Evolutionary conservation across 1,139 yeast genomes (phyloP).

Genomic region (Debaryomyces fabryi): DNA sequence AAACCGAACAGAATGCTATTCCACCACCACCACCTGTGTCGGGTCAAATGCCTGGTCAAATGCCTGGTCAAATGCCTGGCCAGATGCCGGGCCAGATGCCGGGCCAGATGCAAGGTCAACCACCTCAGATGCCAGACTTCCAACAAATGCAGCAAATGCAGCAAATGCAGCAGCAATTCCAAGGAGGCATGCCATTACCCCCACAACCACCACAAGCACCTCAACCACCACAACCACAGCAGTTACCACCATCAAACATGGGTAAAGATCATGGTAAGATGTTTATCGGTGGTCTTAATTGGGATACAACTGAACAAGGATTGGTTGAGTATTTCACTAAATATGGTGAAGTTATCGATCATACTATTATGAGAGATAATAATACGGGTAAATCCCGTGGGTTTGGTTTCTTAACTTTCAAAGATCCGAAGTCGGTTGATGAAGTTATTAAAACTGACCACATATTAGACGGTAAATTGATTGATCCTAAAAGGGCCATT

Average conservation of each 20-base stretch:
- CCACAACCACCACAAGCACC: conserved; percentile 13
- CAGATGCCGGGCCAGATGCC: not conserved
- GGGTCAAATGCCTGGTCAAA: not conserved
- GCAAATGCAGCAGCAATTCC: conserved; percentile 12
- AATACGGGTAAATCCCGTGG: conserved; percentile 94
- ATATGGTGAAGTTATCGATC: conserved; percentile 87
- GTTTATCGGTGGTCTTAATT: conserved; percentile 97
- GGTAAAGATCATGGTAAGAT: conserved; percentile 74
- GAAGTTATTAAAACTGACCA: conserved; percentile 88
- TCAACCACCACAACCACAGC: conserved; percentile 20
- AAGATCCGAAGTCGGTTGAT: conserved; percentile 79
- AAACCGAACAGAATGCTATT: conserved; percentile 8
- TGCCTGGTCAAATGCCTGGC: not conserved
- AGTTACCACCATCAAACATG: conserved; percentile 36
- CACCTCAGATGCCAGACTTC: conserved; percentile 6
- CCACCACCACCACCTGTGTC: conserved; percentile 11
- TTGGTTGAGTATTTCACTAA: conserved; percentile 81
- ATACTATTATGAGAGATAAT: conserved; percentile 92
- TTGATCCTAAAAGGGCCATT: conserved; percentile 97
- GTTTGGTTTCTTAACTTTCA: conserved; percentile 92
- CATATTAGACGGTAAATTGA: conserved; percentile 91
- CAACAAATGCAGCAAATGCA: conserved; percentile 13
- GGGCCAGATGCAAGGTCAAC: conserved; percentile 9
- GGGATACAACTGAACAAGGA: conserved; percentile 95
- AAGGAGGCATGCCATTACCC: conserved; percentile 22